Conservation (phyloP, 2,329 filamentous ascomycete species). For the Elsinoe necatrix region DNA sequence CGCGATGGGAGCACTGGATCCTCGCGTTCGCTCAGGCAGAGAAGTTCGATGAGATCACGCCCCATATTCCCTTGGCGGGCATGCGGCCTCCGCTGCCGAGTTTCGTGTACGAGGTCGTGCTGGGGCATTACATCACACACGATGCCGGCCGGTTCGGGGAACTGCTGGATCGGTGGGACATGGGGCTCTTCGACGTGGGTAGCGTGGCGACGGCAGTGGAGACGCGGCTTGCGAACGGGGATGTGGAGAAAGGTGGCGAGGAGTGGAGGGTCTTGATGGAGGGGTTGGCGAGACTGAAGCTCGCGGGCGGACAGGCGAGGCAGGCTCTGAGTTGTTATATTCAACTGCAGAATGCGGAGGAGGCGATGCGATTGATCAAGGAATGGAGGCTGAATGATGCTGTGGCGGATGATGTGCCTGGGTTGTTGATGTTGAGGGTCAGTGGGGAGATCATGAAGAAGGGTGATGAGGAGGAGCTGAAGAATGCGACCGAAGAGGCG, state of each 20-base stretch:
- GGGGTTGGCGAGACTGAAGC: constrained; percentile 72
- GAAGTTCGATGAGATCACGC: constrained; percentile 82
- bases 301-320: constrained; percentile 69
- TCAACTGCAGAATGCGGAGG: constrained; percentile 81
- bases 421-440: constrained; percentile 80
- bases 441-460: constrained; percentile 58
- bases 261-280: constrained; percentile 91
- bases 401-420: constrained; percentile 79
- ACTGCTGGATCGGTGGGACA: constrained; percentile 73
- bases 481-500: constrained; percentile 71
- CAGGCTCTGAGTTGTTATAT: constrained; percentile 88
- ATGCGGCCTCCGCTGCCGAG: constrained; percentile 70
- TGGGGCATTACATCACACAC: constrained; percentile 77
- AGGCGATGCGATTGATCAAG: constrained; percentile 74
- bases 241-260: constrained; percentile 65
- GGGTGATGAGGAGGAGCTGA: constrained; percentile 62
- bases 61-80: constrained; percentile 69
- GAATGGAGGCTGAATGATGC: constrained; percentile 86
- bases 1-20: constrained; percentile 92
- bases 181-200: constrained; percentile 72
- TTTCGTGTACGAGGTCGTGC: constrained; percentile 77
- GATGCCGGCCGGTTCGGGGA: constrained; percentile 69
- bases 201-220: constrained; percentile 71
- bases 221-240: constrained; percentile 67
- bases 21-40: constrained; percentile 81